Base-by-base conservation (phyloP, 495 filamentous ascomycete species). In the Aspergillus heteromorphus region DNA sequence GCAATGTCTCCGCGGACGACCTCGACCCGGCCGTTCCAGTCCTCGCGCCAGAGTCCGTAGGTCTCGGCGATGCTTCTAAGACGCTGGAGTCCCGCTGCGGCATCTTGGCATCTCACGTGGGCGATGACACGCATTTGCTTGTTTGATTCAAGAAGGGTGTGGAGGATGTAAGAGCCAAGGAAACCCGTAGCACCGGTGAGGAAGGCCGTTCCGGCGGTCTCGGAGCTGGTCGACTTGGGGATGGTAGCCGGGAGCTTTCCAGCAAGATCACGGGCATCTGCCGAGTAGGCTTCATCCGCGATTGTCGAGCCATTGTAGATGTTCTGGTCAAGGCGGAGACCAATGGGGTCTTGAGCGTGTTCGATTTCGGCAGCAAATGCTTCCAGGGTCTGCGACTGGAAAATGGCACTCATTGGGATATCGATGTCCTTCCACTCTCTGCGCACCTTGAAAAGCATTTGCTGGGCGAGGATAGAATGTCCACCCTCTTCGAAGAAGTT, bases 101-200 rank as follows among this genome's bases (percentile, higher is more conserved):
- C n/a, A 96, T 79, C 63, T 81, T 86, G 5, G 83, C 71, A 27
- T 27, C 23, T 27, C 23, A 27, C 3, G 61, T 68, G n/a, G 78
- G 79, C 1, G 73, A 66, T 27, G 7, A 27, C 23, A 27, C 23
- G 23, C 23, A 27, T 27, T 27, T 27, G 4, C 23, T 27, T 27
- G 23, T 72, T 74, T 31, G 87, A 77, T 11, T 77, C 74, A 0
- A 96, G 76, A 9, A 96, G 67, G 25, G 95, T 89, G 16, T 73
- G 78, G 6, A 97, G 75, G 19, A 97, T 80, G 56, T 88, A 92
- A 0, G 88, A 83, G 19, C 93, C 93, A 6, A 97, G 69, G 74
- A 96, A 97, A 8, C 92, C 92, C 29, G 93, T 97, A 0, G 87
- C 90, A 27, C 92, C 93, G 13, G 93, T 97, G 6, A 97, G 74